Evolutionary conservation across 2,329 filamentous ascomycete genomes (phyloP).

Genomic region (Colletotrichum endophyticum): DNA sequence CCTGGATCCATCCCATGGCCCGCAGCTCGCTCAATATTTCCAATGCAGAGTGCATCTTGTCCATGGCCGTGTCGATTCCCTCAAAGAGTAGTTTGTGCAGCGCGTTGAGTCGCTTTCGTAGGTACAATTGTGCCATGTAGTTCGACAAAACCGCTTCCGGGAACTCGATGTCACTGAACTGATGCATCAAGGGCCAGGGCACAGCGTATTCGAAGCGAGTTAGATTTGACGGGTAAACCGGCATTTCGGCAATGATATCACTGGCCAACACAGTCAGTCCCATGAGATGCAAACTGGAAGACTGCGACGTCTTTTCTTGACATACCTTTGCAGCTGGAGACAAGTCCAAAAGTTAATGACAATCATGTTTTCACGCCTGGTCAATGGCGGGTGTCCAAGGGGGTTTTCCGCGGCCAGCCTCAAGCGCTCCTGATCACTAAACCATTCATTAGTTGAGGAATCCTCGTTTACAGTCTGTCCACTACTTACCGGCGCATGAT

Average conservation of each 20-base stretch:
- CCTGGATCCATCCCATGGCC: conserved; percentile 50
- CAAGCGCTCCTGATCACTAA: not conserved
- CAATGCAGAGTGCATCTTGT: conserved; percentile 52
- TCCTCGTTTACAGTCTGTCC: not conserved
- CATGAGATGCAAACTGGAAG: not conserved
- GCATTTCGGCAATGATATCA: conserved; percentile 89
- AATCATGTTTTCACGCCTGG: conserved; percentile 64
- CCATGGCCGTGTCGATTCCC: conserved; percentile 37
- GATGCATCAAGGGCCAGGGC: conserved; percentile 63
- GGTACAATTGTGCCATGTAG: conserved; percentile 67
- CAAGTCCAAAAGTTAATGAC: conserved; percentile 91
- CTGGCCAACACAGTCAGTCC: conserved; percentile 45
- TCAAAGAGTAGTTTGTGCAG: conserved; percentile 64
- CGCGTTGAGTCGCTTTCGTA: conserved; percentile 68
- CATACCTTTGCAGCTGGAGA: conserved; percentile 85
- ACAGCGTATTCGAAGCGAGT: conserved; percentile 68
- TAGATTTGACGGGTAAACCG: conserved; percentile 64
- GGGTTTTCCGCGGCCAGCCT: not conserved
- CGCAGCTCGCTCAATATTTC: not conserved
- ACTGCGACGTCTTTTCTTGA: not conserved
- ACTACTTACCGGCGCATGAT: conserved; percentile 75
- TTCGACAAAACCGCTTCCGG: conserved; percentile 57
- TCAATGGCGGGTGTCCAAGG: conserved; percentile 19
- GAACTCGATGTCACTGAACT: conserved; percentile 29
- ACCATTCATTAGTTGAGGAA: not conserved